A percentile compares a stretch with the other conserved stretches of the same genome.
These are phyloP conservation scores for Neonectria magnoliae DNA, from an alignment of 2,329 filamentous ascomycete species.

Conservation along the genomic window DNA sequence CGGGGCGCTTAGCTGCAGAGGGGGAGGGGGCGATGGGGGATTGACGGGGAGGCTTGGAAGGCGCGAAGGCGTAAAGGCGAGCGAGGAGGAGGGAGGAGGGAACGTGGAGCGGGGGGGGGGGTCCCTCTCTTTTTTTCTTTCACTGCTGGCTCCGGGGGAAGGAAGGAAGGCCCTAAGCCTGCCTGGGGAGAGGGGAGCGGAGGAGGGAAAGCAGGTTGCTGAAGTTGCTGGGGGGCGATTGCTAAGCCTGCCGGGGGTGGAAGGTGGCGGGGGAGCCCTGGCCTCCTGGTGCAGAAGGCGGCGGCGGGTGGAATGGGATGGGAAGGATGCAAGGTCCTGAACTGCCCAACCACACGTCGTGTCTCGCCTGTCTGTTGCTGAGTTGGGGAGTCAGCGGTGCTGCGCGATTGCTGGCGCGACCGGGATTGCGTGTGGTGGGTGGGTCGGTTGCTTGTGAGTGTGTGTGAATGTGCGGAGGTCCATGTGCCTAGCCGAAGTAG, in stretches of 20 bases:
- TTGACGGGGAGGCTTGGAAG: constrained; percentile 22
- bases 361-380: constrained; percentile 41
- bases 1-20: constrained; percentile 43
- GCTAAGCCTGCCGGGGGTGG: constrained; percentile 16
- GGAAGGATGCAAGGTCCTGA: constrained; percentile 37
- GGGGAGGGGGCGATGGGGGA: constrained; percentile 38
- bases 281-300: constrained; percentile 12
- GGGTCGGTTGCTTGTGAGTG: constrained; percentile 21
- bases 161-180: constrained; percentile 5
- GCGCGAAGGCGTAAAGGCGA: constrained; percentile 26
- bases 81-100: constrained; percentile 28
- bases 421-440: constrained; percentile 33
- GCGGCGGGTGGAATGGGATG: constrained; percentile 27
- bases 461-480: constrained; percentile 16
- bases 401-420: constrained; percentile 27
- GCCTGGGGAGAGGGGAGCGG: background rate
- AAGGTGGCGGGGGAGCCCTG: constrained; percentile 23
- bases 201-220: background rate
- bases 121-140: constrained; percentile 9
- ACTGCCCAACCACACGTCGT: constrained; percentile 34
- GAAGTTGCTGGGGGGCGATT: constrained; percentile 13
- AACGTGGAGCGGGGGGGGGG: constrained; percentile 36
- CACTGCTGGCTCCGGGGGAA: background rate
- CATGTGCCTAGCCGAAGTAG: constrained; percentile 6
- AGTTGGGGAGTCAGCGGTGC: constrained; percentile 42